Evolutionary conservation across 2,329 filamentous ascomycete species (phyloP).

Genomic region (Fusarium newnesense): DNA sequence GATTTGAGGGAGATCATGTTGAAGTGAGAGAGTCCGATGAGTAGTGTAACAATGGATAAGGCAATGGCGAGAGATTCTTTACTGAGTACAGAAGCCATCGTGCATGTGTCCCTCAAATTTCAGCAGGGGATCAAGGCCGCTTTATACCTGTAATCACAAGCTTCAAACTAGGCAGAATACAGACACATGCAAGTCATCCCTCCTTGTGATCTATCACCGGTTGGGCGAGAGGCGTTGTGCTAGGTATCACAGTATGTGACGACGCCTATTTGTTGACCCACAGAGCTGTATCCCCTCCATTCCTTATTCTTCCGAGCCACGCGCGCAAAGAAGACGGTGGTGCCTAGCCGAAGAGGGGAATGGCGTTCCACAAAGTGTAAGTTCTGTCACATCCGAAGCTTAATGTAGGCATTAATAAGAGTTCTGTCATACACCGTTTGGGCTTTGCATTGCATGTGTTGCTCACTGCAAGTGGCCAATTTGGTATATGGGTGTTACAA

Average conservation of each 20-base stretch:
- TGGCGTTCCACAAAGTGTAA: not conserved
- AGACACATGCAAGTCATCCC: not conserved
- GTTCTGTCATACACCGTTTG: not conserved
- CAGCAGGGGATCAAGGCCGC: not conserved
- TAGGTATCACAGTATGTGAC: not conserved
- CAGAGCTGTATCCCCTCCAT: not conserved
- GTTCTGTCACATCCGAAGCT: not conserved
- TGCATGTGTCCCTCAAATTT: fast-evolving
- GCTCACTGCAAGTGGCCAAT: fast-evolving
- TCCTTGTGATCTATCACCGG: not conserved
- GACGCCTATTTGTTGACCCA: not conserved
- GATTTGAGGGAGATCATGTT: not conserved
- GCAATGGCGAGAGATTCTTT: not conserved
- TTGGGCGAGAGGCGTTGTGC: not conserved
- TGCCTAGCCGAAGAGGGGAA: not conserved
- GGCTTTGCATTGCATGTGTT: not conserved
- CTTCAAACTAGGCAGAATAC: not conserved
- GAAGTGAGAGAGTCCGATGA: not conserved
- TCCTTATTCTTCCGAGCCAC: fast-evolving
- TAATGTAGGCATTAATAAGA: not conserved
- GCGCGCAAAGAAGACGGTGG: too few relatives aligned
- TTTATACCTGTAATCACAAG: not conserved
- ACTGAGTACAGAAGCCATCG: not conserved
- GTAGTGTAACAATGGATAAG: not conserved
- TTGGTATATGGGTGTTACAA: fast-evolving